These are phyloP conservation scores for Hemisphaericaspora xylofermentans DNA, from an alignment of 1,139 yeast genomes.

Conservation along the genomic window DNA sequence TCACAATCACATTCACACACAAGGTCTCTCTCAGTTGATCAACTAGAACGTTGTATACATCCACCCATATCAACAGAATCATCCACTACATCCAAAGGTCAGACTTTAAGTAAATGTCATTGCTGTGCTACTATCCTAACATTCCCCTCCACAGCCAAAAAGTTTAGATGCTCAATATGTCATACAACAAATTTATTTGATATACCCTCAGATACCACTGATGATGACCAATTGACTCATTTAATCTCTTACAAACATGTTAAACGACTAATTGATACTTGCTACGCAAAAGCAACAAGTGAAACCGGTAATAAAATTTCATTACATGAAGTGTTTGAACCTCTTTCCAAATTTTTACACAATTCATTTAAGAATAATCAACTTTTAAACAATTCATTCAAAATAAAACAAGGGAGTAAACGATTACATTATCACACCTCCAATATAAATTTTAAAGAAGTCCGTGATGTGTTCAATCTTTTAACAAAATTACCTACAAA, in stretches of 20 bases:
- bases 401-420: slow-evolving; percentile 22
- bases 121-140: slow-evolving; percentile 66
- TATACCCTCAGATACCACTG: slow-evolving; percentile 6
- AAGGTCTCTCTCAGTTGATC: not conserved
- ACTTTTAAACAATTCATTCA: slow-evolving; percentile 52
- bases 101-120: slow-evolving; percentile 28
- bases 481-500: slow-evolving; percentile 55
- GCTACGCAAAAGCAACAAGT: slow-evolving; percentile 21
- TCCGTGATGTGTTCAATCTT: slow-evolving; percentile 41
- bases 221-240: slow-evolving; percentile 16
- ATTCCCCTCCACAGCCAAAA: slow-evolving; percentile 44
- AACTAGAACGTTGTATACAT: not conserved
- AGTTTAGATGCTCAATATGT: slow-evolving; percentile 60
- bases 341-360: slow-evolving; percentile 46
- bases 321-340: slow-evolving; percentile 46
- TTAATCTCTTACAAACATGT: slow-evolving; percentile 27
- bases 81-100: slow-evolving; percentile 7
- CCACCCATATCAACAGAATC: not conserved
- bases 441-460: slow-evolving; percentile 47
- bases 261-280: slow-evolving; percentile 28
- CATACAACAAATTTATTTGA: slow-evolving; percentile 45
- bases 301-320: slow-evolving; percentile 12
- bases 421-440: slow-evolving; percentile 37
- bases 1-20: not conserved
- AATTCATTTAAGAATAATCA: slow-evolving; percentile 40